Evolutionary conservation across 495 filamentous ascomycete genomes (phyloP), one percentile per base, ranked within the genome.

Genomic region (Trichocladium uniseriatum): DNA sequence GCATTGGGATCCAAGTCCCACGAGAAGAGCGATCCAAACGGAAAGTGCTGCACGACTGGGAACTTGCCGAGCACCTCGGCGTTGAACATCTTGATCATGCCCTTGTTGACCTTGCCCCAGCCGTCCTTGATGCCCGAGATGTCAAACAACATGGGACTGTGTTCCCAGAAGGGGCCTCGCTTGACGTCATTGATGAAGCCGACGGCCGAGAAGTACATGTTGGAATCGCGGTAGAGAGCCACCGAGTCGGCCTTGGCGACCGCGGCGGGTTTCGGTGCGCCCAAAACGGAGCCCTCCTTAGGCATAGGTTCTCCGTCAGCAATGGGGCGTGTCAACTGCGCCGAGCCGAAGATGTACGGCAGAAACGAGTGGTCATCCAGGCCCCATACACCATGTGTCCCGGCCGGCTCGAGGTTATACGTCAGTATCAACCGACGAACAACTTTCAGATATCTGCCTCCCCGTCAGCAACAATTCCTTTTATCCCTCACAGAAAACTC

Each of bases 61-160:
- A 96, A 79, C 65, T 98, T 98, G 24, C 82, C 83, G 31, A 98
- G 71, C 0, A 98, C 90, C 60, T 98, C 94, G 51, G 84, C 86
- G 53, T 90, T 82, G 64, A 90, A 97, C 92, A 98, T 98, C 65
- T 89, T 91, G 59, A 90, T 82, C 92, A 98, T 95, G 27, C 90
- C 90, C 78, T 96, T 97, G 65, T 97, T 97, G 54, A 99, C 94
- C 70, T 99, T 99, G 21, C 82, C 92, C 92, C 92, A 99, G 28
- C 92, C 94, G 45, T 84, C 78, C 49, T 75, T 79, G 48, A 99
- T 80, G 15, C 92, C 92, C 5, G 85, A 91, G 28, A 99, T 89
- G 67, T 99, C 94, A 60, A 81, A 99, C 15, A 99, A 73, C 60
- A 94, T 90, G 2, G 89, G 94, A 49, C 87, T 94, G 60, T 99